Evolutionary conservation across 495 filamentous ascomycete species (phyloP), one percentile per base, ranked within the genome.

Genomic region (Xylaria sp.): DNA sequence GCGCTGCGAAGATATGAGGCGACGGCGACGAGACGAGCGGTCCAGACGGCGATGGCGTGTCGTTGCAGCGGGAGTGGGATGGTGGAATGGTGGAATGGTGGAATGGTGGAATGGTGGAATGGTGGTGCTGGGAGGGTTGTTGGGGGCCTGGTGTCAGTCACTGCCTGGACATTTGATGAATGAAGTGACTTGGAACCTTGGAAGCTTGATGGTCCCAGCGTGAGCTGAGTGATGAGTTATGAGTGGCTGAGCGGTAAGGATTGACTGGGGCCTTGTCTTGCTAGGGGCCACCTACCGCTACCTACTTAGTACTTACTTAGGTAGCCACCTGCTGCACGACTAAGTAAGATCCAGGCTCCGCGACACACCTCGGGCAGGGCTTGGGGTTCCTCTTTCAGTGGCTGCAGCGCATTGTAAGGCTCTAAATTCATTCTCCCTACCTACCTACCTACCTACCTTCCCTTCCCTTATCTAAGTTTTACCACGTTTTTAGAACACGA

Each of bases 91-190:
- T 46, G 44, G 2, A 5, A 15, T 14, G 44, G 5, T 15, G n/a
- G n/a, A n/a, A n/a, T n/a, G n/a, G n/a, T n/a, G n/a, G n/a, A n/a
- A n/a, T n/a, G n/a, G n/a, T n/a, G n/a, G n/a, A 35, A 58, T 58
- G 53, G 31, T n/a, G 24, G 53, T 41, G 58, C 31, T 41, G 19
- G 7, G 33, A 40, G 40, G 35, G 41, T 44, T 59, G 57, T 57
- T 50, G 57, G 55, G 67, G 67, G 35, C 48, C 24, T 61, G 58
- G 35, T 31, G n/a, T 24, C 15, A 35, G 68, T 66, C 52, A 65
- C 69, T 66, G 69, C 69, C 69, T 71, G 21, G 70, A 58, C 55
- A 50, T 67, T 50, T 67, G 70, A 68, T 68, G 55, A 68, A 72
- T 68, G 53, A 53, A 62, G 68, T 61, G 61, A 59, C 44, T 40